A percentile compares a stretch with the other conserved stretches of the same genome.
Evolutionary conservation across 1,139 yeast genomes (phyloP).

Genomic region (Hyphopichia fennica): DNA sequence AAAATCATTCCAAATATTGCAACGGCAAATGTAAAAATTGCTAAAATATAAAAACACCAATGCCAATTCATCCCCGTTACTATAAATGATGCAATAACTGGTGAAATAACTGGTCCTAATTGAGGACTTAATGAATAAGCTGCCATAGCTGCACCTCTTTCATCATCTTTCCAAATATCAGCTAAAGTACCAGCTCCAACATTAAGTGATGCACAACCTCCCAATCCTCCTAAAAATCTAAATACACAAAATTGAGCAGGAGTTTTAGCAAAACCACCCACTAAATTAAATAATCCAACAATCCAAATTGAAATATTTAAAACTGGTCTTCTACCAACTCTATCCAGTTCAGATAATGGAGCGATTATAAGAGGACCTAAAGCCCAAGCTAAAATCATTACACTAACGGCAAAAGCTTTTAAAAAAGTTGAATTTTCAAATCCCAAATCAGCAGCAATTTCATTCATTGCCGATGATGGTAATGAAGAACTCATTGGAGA

Average conservation of each 20-base stretch:
- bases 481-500: slow-evolving; percentile 63
- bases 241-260: slow-evolving; percentile 57
- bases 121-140: slow-evolving; percentile 60
- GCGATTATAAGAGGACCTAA: slow-evolving; percentile 60
- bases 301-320: slow-evolving; percentile 52
- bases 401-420: slow-evolving; percentile 51
- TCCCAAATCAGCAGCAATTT: slow-evolving; percentile 43
- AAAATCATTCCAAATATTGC: slow-evolving; percentile 44
- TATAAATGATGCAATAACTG: slow-evolving; percentile 31
- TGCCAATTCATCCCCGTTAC: slow-evolving; percentile 40
- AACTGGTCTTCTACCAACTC: slow-evolving; percentile 51
- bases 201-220: slow-evolving; percentile 65
- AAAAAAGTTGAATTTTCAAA: slow-evolving; percentile 34
- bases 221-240: slow-evolving; percentile 61
- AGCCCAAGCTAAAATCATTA: slow-evolving; percentile 66
- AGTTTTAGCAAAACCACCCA: slow-evolving; percentile 55
- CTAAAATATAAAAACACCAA: slow-evolving; percentile 63
- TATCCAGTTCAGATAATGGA: slow-evolving; percentile 57
- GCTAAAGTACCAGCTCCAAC: slow-evolving; percentile 75
- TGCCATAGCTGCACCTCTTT: slow-evolving; percentile 59
- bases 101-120: slow-evolving; percentile 38
- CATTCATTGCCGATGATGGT: slow-evolving; percentile 55
- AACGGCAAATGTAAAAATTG: slow-evolving; percentile 53
- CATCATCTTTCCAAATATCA: slow-evolving; percentile 54
- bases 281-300: slow-evolving; percentile 53